A percentile compares a stretch with the other conserved stretches of the same genome.
phyloP scores from a whole-genome alignment of 2,329 filamentous ascomycete genomes.

The Exophiala alcalophila region DNA sequence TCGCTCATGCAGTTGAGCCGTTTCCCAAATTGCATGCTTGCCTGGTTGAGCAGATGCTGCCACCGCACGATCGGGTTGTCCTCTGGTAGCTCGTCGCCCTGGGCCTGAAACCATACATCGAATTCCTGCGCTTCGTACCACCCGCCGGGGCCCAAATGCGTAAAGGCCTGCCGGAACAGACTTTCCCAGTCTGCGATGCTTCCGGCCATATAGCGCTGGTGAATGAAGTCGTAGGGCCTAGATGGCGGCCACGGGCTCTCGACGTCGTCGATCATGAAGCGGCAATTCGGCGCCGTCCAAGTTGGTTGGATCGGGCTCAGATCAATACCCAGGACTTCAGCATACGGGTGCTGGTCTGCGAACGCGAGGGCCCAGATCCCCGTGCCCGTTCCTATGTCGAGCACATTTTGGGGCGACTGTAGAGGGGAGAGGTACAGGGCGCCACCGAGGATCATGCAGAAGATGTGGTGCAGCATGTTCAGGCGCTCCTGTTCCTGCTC shows the following conservation, averaged over 20 bases:
- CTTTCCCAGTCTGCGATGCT: constrained; percentile 39
- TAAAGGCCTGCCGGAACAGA: constrained; percentile 29
- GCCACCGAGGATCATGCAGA: constrained; percentile 26
- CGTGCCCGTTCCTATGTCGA: constrained; percentile 26
- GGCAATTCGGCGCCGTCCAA: constrained; percentile 33
- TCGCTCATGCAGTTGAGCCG: constrained; percentile 20
- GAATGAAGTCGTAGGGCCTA: constrained; percentile 31
- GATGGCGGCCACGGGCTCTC: constrained; percentile 35
- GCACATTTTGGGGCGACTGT: constrained; percentile 5
- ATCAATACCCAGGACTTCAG: constrained; percentile 24
- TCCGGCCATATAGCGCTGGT: constrained; percentile 36
- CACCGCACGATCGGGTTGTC: constrained; percentile 20
- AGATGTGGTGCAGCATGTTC: constrained; percentile 19
- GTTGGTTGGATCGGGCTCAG: constrained; percentile 24
- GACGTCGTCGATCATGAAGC: constrained; percentile 35
- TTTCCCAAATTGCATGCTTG: constrained; percentile 27
- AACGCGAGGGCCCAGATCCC: constrained; percentile 28
- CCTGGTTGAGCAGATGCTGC: constrained; percentile 31
- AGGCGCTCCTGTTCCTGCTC: constrained; percentile 12
- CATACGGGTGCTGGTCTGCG: constrained; percentile 28
- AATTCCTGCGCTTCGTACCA: constrained; percentile 43
- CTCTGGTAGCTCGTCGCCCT: constrained; percentile 13
- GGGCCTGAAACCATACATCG: constrained; percentile 27
- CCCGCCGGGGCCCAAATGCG: constrained; percentile 33
- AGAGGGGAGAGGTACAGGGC: neutral